Conservation (phyloP, 2,329 filamentous ascomycete species). For the Monosporascus sp. region DNA sequence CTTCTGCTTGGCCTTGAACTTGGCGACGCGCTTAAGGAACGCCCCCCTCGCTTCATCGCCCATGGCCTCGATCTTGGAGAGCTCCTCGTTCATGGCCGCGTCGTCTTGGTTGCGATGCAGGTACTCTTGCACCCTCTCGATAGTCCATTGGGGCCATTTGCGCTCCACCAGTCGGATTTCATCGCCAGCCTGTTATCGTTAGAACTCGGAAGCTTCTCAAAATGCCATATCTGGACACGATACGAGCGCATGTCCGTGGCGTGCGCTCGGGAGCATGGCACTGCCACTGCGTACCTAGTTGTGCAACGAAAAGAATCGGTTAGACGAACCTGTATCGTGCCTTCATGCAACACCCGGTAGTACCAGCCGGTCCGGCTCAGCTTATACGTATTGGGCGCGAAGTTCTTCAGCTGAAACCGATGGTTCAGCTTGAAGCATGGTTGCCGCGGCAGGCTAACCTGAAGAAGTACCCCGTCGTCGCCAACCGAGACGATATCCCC, state of each 20-base stretch:
- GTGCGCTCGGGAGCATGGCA: no score
- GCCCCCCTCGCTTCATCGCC: conserved; percentile 42
- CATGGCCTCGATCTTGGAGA: conserved; percentile 46
- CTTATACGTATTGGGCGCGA: conserved; percentile 53
- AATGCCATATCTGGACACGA: no score
- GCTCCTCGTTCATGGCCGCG: conserved; percentile 44
- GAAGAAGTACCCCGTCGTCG: conserved; percentile 43
- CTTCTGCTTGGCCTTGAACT: conserved; percentile 30
- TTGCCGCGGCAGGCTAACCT: conserved; percentile 56
- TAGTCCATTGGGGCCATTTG: conserved; percentile 54
- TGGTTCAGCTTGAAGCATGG: conserved; percentile 68
- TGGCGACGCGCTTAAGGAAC: conserved; percentile 48
- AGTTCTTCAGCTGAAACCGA: conserved; percentile 58
- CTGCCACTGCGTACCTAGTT: background rate
- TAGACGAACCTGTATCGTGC: conserved; percentile 35
- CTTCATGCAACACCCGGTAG: conserved; percentile 54
- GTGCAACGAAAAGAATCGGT: background rate
- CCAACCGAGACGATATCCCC: conserved; percentile 48
- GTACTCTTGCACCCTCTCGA: conserved; percentile 59
- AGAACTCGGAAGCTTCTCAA: background rate
- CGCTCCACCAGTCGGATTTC: conserved; percentile 51
- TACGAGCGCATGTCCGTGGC: no score
- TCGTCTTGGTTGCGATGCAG: conserved; percentile 51
- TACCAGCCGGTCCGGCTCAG: conserved; percentile 60
- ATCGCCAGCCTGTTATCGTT: conserved; percentile 40